Percentiles rank a stretch among this genome's conserved stretches.
Conservation (phyloP, 2,329 filamentous ascomycete genomes). For the Phyllachora maydis region DNA sequence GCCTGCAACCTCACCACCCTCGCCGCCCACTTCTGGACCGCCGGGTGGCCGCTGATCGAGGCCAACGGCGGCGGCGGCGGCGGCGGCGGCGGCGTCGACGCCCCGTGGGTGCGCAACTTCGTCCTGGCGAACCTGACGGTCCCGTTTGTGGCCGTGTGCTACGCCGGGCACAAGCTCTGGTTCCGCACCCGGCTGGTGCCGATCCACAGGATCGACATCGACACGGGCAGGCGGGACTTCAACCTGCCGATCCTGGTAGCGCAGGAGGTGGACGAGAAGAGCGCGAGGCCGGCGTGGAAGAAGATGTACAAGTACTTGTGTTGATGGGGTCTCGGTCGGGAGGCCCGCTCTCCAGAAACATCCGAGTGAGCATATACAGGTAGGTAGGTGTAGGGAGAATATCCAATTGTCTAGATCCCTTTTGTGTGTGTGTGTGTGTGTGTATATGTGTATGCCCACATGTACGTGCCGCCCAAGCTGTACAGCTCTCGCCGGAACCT, state of each 20-base stretch:
- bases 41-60: slow-evolving; percentile 54
- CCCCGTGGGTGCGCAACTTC: slow-evolving; percentile 35
- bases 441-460: too few relatives aligned
- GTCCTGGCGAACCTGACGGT: slow-evolving; percentile 54
- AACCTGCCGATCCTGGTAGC: slow-evolving; percentile 60
- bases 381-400: too few relatives aligned
- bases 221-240: slow-evolving; percentile 68
- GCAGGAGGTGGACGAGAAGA: slow-evolving; percentile 59
- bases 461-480: too few relatives aligned
- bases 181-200: slow-evolving; percentile 48
- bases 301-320: slow-evolving; percentile 54
- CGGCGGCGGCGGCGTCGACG: slow-evolving; percentile 22
- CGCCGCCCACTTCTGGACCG: slow-evolving; percentile 73
- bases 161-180: slow-evolving; percentile 55
- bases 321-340: too few relatives aligned
- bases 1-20: slow-evolving; percentile 57
- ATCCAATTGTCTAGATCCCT: too few relatives aligned
- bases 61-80: slow-evolving; percentile 20
- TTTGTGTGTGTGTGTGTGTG: too few relatives aligned
- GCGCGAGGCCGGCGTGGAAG: slow-evolving; percentile 59
- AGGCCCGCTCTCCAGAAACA: too few relatives aligned
- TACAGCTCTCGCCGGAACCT: too few relatives aligned
- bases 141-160: slow-evolving; percentile 48
- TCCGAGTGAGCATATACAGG: too few relatives aligned
- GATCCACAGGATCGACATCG: slow-evolving; percentile 61